Percentiles rank a stretch among this genome's conserved stretches.
Conservation (phyloP, 345 rosid genomes). For the Eucalyptus lansdowneana region DNA sequence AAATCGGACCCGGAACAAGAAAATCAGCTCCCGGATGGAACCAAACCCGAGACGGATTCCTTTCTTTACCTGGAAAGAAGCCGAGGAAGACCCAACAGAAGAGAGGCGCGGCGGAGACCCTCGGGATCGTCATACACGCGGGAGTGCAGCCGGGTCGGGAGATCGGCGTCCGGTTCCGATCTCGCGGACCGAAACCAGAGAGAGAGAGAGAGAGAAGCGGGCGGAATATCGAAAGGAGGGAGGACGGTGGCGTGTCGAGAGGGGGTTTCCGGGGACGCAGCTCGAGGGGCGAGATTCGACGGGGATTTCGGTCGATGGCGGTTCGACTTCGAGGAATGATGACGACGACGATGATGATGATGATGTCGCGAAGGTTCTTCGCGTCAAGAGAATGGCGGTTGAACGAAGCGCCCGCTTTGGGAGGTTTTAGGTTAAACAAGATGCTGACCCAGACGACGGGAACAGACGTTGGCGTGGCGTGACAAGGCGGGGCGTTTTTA, state of each 20-base stretch:
- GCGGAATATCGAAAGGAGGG: not conserved
- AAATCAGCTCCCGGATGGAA: not conserved
- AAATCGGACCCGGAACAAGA: not conserved
- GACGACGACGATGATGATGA: not conserved
- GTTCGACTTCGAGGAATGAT: not conserved
- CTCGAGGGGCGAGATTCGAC: not conserved
- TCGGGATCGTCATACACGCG: not conserved
- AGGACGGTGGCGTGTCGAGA: not conserved
- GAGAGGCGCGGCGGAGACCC: not conserved
- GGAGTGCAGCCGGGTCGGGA: too few relatives aligned
- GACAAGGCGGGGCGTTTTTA: not conserved
- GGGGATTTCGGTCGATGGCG: not conserved
- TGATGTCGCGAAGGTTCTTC: not conserved
- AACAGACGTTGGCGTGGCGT: not conserved
- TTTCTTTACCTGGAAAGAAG: slow-evolving; percentile 17
- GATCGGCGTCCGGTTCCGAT: not conserved
- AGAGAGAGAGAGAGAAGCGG: not conserved
- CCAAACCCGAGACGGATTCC: not conserved
- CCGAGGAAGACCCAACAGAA: slow-evolving; percentile 6
- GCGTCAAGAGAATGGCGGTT: not conserved
- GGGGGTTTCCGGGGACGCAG: not conserved
- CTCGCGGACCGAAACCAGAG: not conserved
- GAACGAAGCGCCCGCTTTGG: not conserved
- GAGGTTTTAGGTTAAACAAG: not conserved
- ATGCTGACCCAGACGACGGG: not conserved